Evolutionary conservation across 805 yeast species (phyloP).

Genomic region (Saccharomyces paradoxus): DNA sequence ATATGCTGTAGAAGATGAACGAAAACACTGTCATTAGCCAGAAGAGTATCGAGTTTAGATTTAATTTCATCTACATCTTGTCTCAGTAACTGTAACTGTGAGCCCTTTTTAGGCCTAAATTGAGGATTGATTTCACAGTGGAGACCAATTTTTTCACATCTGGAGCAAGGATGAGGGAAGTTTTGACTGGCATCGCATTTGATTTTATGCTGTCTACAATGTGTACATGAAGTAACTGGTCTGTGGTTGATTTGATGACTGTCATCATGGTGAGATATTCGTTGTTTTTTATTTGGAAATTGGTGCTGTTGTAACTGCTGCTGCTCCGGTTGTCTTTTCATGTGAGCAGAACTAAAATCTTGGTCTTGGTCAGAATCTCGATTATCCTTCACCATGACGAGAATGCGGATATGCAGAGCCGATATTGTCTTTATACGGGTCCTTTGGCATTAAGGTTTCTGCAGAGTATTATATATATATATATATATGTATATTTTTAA

Average conservation of each 20-base stretch:
- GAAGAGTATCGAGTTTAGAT: slow-evolving; percentile 57
- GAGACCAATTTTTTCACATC: slow-evolving; percentile 74
- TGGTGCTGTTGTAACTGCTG: background rate
- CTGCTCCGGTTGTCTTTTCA: background rate
- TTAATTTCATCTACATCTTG: slow-evolving; percentile 79
- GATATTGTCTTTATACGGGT: background rate
- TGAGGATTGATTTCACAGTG: slow-evolving; percentile 86
- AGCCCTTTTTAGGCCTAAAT: slow-evolving; percentile 85
- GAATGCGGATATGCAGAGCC: background rate
- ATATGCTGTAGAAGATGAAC: slow-evolving; percentile 47
- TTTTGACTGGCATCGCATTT: slow-evolving; percentile 84
- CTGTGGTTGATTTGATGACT: slow-evolving; percentile 40
- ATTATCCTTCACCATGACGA: background rate
- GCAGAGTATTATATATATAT: background rate
- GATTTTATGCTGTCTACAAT: slow-evolving; percentile 90
- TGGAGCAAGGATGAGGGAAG: slow-evolving; percentile 71
- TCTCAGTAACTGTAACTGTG: slow-evolving; percentile 74
- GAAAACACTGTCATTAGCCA: slow-evolving; percentile 57
- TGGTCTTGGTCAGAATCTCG: background rate
- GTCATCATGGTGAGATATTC: background rate
- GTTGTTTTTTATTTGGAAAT: background rate
- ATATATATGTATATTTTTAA: background rate
- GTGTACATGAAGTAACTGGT: slow-evolving; percentile 89
- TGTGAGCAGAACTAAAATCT: background rate
- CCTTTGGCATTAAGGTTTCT: background rate